A percentile compares a stretch with the other conserved stretches of the same genome.
Conservation (phyloP, 257 asterid species). For the Nemophila menziesii region DNA sequence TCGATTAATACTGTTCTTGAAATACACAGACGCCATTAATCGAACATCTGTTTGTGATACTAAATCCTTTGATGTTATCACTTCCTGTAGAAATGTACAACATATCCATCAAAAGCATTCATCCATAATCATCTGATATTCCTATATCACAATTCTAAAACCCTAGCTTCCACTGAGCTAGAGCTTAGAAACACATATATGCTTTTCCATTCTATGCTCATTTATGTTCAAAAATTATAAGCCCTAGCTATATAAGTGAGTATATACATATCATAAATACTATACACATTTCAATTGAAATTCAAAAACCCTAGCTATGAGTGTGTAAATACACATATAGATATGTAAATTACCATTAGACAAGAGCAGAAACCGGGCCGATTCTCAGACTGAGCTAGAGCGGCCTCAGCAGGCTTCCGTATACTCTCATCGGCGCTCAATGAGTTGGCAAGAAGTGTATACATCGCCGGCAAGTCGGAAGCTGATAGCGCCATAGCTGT, state of each 20-base stretch:
- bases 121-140: background rate
- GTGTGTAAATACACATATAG: background rate
- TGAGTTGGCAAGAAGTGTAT: constrained; percentile 63
- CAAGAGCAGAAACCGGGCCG: constrained; percentile 96
- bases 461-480: constrained; percentile 78
- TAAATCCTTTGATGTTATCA: constrained; percentile 66
- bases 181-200: background rate
- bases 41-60: constrained; percentile 63
- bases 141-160: background rate
- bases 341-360: constrained; percentile 47
- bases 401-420: constrained; percentile 83
- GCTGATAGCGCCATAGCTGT: constrained; percentile 61
- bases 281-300: background rate
- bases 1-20: constrained; percentile 70
- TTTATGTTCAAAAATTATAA: too few relatives aligned
- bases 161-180: background rate
- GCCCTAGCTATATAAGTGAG: too few relatives aligned
- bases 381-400: constrained; percentile 72
- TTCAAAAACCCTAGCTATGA: background rate
- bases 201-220: too few relatives aligned
- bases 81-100: constrained; percentile 44
- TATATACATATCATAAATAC: too few relatives aligned
- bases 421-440: constrained; percentile 58
- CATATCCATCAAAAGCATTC: background rate
- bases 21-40: constrained; percentile 80